Evolutionary conservation across 306 rosid genomes (phyloP).

Genomic region (Lagenaria siceraria): DNA sequence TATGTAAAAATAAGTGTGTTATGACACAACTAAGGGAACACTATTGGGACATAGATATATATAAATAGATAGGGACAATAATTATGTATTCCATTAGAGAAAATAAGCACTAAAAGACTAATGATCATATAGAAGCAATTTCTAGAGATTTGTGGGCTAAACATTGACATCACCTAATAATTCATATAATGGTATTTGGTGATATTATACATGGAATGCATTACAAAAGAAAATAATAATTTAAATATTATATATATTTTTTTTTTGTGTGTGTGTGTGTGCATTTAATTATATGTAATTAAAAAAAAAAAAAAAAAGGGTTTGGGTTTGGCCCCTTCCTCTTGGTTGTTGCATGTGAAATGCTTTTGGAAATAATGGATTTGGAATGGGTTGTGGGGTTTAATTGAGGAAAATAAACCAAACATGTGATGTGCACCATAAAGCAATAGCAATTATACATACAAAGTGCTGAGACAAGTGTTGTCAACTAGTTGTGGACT

Average conservation of each 20-base stretch:
- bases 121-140: not conserved
- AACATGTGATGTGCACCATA: constrained; percentile 6
- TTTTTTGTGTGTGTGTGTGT: not conserved
- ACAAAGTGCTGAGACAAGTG: not conserved
- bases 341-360: not conserved
- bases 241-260: not conserved
- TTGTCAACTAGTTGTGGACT: constrained; percentile 2
- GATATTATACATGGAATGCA: constrained; percentile 10
- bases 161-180: not conserved
- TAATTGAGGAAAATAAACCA: constrained; percentile 1
- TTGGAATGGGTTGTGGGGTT: not conserved
- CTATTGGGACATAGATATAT: not conserved
- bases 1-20: not conserved
- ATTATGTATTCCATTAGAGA: constrained; percentile 2
- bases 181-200: constrained; percentile 7
- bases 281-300: not conserved
- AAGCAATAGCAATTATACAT: not conserved
- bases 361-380: constrained; percentile 2
- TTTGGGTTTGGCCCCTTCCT: not conserved
- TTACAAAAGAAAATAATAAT: not conserved
- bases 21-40: constrained; percentile 5
- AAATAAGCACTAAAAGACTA: not conserved
- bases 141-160: constrained; percentile 3
- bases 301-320: no score
- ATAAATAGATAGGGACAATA: not conserved